Evolutionary conservation across 129 eudicot genomes (phyloP), one percentile per base, ranked within the genome.

Genomic region (Tanacetum coccineum): DNA sequence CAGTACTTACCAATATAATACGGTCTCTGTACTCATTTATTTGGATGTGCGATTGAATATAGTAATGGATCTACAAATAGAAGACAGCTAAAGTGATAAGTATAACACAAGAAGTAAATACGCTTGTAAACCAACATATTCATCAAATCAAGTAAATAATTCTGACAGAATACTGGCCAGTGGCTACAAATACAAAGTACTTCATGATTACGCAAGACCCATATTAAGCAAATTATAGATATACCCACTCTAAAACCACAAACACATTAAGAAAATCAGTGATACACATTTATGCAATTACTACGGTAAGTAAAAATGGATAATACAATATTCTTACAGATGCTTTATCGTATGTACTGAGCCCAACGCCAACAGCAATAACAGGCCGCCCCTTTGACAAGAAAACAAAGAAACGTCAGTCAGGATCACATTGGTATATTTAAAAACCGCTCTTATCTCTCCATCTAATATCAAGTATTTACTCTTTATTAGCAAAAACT

Each of bases 31-130:
- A 94, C 66, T 94, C 97, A 69, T 94, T 94, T 78, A 94, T 82
- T 73, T 94, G 99, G 79, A 94, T 89, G 75, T 94, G 99, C 26
- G 99, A 94, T 76, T 94, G 99, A 66, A 94, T 81, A 76, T 94
- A 94, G 87, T 81, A 87, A 78, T 94, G 86, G 75, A 86, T 76
- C 99, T 94, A 78, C 42, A 44, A 64, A 82, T 20, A 39, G 40
- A 61, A 78, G 52, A 51, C 4, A 17, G 46, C 0, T 40, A 18
- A 3, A 67, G 44, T 59, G 63, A 45, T 56, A 55, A 49, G 25
- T 57, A 47, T 59, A 21, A 32, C 18, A 48, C 61, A 14, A 22
- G 18, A 67, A 49, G 42, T 40, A 15, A 66, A 46, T 11, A 47
- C 9, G 13, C 28, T 48, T 30, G 36, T 26, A 66, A 64, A 57